phyloP scores from a whole-genome alignment of 139 green algal genomes.

The Closterium sp. region DNA sequence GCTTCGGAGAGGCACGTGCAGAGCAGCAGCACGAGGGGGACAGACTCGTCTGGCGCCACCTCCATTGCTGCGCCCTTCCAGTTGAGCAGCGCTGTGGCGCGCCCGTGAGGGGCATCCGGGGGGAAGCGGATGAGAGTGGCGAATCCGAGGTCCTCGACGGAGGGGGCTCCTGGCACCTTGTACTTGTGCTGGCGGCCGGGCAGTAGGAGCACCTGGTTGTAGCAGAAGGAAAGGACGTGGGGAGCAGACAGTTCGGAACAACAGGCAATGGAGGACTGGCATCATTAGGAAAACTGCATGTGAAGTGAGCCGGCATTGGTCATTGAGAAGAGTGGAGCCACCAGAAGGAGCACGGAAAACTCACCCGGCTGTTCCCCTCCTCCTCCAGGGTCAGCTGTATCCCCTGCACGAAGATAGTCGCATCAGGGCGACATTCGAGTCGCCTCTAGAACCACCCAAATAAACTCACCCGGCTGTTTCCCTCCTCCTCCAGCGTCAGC shows the following conservation, averaged over 20 bases:
- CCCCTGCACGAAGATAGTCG: background rate
- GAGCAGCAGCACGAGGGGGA: conserved; percentile 12
- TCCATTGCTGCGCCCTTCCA: conserved; percentile 15
- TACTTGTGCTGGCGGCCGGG: background rate
- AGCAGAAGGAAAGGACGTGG: too few species aligned
- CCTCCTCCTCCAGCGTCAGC: background rate
- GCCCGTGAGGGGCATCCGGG: background rate
- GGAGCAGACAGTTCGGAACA: too few species aligned
- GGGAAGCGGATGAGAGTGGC: conserved; percentile 5
- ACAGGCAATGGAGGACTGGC: too few species aligned
- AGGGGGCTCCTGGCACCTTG: background rate
- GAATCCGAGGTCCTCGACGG: background rate
- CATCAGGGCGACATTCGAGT: background rate
- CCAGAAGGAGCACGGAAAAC: too few species aligned
- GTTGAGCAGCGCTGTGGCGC: conserved; percentile 11
- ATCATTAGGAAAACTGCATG: too few species aligned
- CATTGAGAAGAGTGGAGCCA: too few species aligned
- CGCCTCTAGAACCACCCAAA: too few species aligned
- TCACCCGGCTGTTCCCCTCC: too few species aligned
- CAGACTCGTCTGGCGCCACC: background rate
- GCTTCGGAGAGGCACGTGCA: background rate
- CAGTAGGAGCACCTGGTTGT: background rate
- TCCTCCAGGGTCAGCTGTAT: background rate
- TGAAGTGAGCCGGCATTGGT: too few species aligned
- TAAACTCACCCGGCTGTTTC: background rate